phyloP scores from a whole-genome alignment of 768 basidiomycete species.

The Flagelloscypha sp. region DNA sequence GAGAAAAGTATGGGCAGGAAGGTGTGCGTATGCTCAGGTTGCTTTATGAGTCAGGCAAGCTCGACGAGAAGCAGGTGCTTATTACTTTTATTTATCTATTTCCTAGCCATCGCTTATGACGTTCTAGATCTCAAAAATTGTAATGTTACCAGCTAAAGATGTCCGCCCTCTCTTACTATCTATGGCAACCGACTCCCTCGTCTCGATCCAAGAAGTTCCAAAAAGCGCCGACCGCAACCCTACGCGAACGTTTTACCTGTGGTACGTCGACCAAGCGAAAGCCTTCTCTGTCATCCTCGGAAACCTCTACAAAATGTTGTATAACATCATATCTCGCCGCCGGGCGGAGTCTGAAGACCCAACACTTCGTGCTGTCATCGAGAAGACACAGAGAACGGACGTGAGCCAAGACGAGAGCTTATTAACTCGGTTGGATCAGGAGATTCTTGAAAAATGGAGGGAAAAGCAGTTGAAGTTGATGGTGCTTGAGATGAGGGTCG shows the following conservation, averaged over 20 bases:
- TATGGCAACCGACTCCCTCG: slow-evolving; percentile 71
- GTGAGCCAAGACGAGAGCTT: slow-evolving; percentile 70
- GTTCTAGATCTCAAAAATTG: slow-evolving; percentile 77
- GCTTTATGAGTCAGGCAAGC: slow-evolving; percentile 75
- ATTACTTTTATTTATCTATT: background rate
- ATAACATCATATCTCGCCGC: slow-evolving; percentile 71
- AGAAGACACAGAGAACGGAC: slow-evolving; percentile 75
- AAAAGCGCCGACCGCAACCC: slow-evolving; percentile 87
- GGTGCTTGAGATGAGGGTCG: slow-evolving; percentile 77
- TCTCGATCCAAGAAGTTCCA: slow-evolving; percentile 90
- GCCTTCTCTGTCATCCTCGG: slow-evolving; percentile 72
- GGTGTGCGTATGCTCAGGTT: slow-evolving; percentile 79
- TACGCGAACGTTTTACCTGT: slow-evolving; percentile 83
- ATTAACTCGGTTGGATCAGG: slow-evolving; percentile 67
- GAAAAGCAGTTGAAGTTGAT: slow-evolving; percentile 64
- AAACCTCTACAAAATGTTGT: slow-evolving; percentile 82
- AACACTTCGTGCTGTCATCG: slow-evolving; percentile 61
- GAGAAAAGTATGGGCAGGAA: slow-evolving; percentile 76
- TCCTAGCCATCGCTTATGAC: background rate
- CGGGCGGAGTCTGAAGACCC: slow-evolving; percentile 65
- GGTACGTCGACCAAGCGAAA: slow-evolving; percentile 80
- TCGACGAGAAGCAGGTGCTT: slow-evolving; percentile 88
- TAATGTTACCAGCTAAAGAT: slow-evolving; percentile 88
- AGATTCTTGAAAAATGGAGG: slow-evolving; percentile 67
- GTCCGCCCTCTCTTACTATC: slow-evolving; percentile 73